A percentile compares a stretch with the other conserved stretches of the same genome.
Evolutionary conservation across 2,329 filamentous ascomycete species (phyloP).

Genomic region (Cercospora sesami): DNA sequence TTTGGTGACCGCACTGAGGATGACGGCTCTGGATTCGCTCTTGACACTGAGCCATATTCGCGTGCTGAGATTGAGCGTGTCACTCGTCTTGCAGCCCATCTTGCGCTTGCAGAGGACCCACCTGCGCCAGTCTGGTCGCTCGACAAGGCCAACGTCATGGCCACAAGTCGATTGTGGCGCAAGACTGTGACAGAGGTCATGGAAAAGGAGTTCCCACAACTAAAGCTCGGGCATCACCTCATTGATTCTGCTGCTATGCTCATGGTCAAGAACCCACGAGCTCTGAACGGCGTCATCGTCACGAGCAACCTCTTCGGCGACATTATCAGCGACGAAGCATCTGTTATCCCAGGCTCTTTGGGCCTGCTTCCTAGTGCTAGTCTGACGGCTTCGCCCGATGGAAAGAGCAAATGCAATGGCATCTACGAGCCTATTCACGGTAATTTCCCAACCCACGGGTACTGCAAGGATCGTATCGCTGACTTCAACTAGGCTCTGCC

Average conservation of each 20-base stretch:
- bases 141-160: constrained; percentile 96
- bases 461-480: neutral
- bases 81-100: constrained; percentile 74
- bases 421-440: constrained; percentile 98
- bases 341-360: constrained; percentile 87
- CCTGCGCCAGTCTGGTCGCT: constrained; percentile 79
- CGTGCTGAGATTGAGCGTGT: constrained; percentile 84
- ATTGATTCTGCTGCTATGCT: constrained; percentile 98
- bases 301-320: constrained; percentile 95
- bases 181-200: constrained; percentile 84
- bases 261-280: constrained; percentile 89
- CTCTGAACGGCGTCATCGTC: constrained; percentile 85
- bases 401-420: constrained; percentile 80
- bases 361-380: constrained; percentile 86
- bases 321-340: constrained; percentile 93
- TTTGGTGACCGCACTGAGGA: constrained; percentile 86
- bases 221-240: constrained; percentile 82
- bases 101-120: constrained; percentile 75
- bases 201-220: constrained; percentile 81
- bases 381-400: constrained; percentile 81
- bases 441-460: constrained; percentile 44
- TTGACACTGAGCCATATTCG: constrained; percentile 86
- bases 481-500: constrained; percentile 63
- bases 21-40: constrained; percentile 70
- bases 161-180: constrained; percentile 85